Percentiles rank a stretch among this genome's conserved stretches.
phyloP scores from a whole-genome alignment of 139 green algal species.

The Chlamydomonas sphaeroides region DNA sequence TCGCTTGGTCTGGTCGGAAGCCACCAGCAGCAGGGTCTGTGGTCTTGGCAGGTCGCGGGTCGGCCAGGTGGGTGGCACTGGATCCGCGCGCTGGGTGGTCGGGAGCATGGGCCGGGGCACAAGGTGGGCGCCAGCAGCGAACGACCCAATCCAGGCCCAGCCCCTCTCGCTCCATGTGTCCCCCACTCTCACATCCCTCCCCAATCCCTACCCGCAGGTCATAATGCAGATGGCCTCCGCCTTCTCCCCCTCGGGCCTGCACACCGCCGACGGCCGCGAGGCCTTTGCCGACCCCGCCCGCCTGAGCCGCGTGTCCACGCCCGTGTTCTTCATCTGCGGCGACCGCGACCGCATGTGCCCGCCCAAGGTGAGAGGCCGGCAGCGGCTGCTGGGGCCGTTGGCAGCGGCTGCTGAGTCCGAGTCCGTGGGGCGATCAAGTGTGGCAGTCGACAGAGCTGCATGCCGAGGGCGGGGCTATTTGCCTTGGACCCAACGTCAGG shows the following conservation, averaged over 20 bases:
- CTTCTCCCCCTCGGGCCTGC: conserved; percentile 46
- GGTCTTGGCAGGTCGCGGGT: too few relatives aligned
- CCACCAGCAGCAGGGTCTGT: too few relatives aligned
- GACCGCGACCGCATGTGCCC: conserved; percentile 70
- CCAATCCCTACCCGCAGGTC: neutral
- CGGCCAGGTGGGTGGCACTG: too few relatives aligned
- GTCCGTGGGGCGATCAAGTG: neutral
- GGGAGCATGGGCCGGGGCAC: too few relatives aligned
- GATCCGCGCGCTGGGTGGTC: too few relatives aligned
- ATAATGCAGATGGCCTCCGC: conserved; percentile 40
- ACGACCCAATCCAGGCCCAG: too few relatives aligned
- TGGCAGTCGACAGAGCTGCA: too few relatives aligned
- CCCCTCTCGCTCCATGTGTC: neutral
- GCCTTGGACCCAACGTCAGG: too few relatives aligned
- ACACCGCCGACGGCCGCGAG: conserved; percentile 34
- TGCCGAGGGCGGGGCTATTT: too few relatives aligned
- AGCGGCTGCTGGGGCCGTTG: neutral
- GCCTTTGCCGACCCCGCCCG: conserved; percentile 37
- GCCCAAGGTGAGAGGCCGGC: conserved; percentile 48
- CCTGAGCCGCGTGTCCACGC: conserved; percentile 43
- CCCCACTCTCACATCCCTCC: neutral
- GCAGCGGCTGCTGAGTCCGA: neutral
- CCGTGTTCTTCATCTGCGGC: conserved; percentile 54
- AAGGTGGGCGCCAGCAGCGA: too few relatives aligned
- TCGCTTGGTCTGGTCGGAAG: too few relatives aligned